These are phyloP conservation scores for Schoenoplectus tabernaemontani DNA, from an alignment of 202 grass and related monocot genomes.

Conservation along the genomic window DNA sequence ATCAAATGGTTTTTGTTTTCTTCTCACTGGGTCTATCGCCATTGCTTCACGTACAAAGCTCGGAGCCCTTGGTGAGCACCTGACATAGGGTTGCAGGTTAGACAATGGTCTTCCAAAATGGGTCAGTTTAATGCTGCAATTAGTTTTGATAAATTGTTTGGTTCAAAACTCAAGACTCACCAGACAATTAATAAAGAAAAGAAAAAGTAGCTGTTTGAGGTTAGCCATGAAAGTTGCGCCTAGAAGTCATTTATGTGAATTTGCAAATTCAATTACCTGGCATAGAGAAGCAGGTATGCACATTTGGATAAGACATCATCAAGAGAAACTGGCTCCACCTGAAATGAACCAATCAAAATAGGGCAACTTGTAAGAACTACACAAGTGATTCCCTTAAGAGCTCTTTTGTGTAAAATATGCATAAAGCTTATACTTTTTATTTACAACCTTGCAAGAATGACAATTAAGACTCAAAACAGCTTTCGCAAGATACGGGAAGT, in stretches of 20 bases:
- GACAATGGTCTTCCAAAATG: not conserved
- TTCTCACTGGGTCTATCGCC: slow-evolving; percentile 9
- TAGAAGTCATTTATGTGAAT: not conserved
- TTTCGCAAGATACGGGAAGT: slow-evolving; percentile 3
- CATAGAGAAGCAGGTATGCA: slow-evolving; percentile 94
- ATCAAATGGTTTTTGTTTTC: slow-evolving; percentile 21
- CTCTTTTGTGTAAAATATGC: not conserved
- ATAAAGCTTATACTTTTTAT: not conserved
- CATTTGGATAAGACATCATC: slow-evolving; percentile 47
- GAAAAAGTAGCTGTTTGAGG: not conserved
- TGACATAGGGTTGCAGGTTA: slow-evolving; percentile 34
- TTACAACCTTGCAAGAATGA: slow-evolving; percentile 7
- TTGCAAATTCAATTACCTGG: slow-evolving; percentile 50
- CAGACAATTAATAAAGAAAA: not conserved
- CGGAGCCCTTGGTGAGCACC: slow-evolving; percentile 74
- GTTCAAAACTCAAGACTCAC: not conserved
- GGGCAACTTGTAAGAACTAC: not conserved
- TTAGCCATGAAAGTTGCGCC: not conserved
- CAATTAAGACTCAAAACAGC: slow-evolving; percentile 9
- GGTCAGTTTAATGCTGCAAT: not conserved
- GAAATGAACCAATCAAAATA: slow-evolving; percentile 15
- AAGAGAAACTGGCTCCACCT: slow-evolving; percentile 63
- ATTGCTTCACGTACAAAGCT: slow-evolving; percentile 38
- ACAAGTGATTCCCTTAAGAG: not conserved
- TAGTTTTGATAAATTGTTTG: not conserved